These are phyloP conservation scores for Physcia stellaris DNA, from an alignment of 495 filamentous ascomycete genomes.

Conservation along the genomic window DNA sequence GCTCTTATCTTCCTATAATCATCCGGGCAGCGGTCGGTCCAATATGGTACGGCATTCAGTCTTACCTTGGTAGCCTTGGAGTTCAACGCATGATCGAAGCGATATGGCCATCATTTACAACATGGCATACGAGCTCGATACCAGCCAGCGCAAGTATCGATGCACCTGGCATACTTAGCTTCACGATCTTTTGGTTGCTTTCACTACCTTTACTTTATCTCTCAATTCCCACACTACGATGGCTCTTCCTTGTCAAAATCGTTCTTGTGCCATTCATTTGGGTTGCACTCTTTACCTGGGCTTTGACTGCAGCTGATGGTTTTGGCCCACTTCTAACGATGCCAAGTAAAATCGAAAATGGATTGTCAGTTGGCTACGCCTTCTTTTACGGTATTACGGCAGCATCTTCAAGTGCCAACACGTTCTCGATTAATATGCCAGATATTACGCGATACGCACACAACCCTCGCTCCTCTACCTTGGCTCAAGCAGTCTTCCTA, in stretches of 20 bases:
- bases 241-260: constrained; percentile 42
- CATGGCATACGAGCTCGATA: constrained; percentile 22
- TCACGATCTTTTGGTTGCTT: constrained; percentile 31
- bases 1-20: too few relatives aligned
- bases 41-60: constrained; percentile 18
- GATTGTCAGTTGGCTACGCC: constrained; percentile 6
- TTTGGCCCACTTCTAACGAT: constrained; percentile 8
- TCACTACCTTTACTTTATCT: constrained; percentile 32
- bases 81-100: constrained; percentile 36
- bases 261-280: constrained; percentile 35
- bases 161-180: constrained; percentile 29
- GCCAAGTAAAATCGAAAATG: constrained; percentile 6
- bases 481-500: constrained; percentile 36
- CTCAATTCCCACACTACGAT: constrained; percentile 39
- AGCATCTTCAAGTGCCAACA: not conserved
- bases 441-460: constrained; percentile 50
- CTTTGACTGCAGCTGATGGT: constrained; percentile 22
- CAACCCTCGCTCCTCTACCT: constrained; percentile 33
- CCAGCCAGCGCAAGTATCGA: constrained; percentile 27
- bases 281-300: constrained; percentile 40
- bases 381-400: constrained; percentile 8
- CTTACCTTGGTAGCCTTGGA: constrained; percentile 35
- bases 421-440: constrained; percentile 35
- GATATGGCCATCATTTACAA: constrained; percentile 41
- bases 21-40: too few relatives aligned